phyloP scores from a whole-genome alignment of 2,329 filamentous ascomycete genomes.

The Botrytis porri region DNA sequence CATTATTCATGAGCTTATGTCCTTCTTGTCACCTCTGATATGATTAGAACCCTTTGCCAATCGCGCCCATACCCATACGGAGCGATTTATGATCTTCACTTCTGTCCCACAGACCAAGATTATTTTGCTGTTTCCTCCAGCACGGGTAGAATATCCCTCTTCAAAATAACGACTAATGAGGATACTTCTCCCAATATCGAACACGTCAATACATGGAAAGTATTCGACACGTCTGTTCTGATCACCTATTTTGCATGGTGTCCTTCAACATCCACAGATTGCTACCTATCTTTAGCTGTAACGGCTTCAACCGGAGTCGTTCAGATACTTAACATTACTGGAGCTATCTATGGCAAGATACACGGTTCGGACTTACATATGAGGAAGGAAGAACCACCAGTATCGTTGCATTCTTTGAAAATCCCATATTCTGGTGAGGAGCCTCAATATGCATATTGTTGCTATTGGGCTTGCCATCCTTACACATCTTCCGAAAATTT shows the following conservation, averaged over 20 bases:
- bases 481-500: neutral
- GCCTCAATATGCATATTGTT: slow-evolving; percentile 21
- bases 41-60: slow-evolving; percentile 53
- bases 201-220: slow-evolving; percentile 44
- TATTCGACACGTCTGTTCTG: slow-evolving; percentile 44
- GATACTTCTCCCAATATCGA: slow-evolving; percentile 32
- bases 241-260: slow-evolving; percentile 29
- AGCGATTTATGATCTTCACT: slow-evolving; percentile 83
- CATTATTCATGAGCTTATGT: neutral
- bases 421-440: slow-evolving; percentile 18
- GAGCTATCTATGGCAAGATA: slow-evolving; percentile 10
- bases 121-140: slow-evolving; percentile 76
- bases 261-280: slow-evolving; percentile 7
- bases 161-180: slow-evolving; percentile 44
- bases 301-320: slow-evolving; percentile 17
- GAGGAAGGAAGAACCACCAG: slow-evolving; percentile 8
- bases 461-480: slow-evolving; percentile 13
- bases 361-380: neutral
- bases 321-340: slow-evolving; percentile 12
- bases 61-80: slow-evolving; percentile 58
- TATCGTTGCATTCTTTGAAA: slow-evolving; percentile 16
- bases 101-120: slow-evolving; percentile 56
- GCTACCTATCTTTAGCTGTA: slow-evolving; percentile 5
- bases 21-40: slow-evolving; percentile 18
- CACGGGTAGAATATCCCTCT: slow-evolving; percentile 67